Evolutionary conservation across 192 early-diverging fungal genomes (phyloP).

Genomic region (Podila epigama): DNA sequence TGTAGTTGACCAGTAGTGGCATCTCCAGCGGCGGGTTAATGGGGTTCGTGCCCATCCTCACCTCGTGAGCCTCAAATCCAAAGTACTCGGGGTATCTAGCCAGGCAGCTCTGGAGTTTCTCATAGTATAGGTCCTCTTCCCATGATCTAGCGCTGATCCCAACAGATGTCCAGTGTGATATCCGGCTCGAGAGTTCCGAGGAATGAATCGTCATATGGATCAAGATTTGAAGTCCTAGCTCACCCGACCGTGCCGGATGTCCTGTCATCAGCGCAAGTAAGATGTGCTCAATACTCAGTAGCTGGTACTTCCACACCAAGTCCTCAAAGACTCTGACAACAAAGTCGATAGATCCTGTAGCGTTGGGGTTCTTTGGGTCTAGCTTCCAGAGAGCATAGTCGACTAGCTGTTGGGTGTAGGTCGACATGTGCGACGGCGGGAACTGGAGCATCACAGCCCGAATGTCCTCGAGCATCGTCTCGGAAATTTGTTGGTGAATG

Average conservation of each 20-base stretch:
- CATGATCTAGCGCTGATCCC: slow-evolving; percentile 72
- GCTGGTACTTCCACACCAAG: slow-evolving; percentile 75
- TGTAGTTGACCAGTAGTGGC: slow-evolving; percentile 75
- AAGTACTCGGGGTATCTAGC: slow-evolving; percentile 76
- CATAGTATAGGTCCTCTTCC: slow-evolving; percentile 73
- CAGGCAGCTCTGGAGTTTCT: slow-evolving; percentile 68
- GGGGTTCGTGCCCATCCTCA: slow-evolving; percentile 43
- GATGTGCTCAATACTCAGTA: slow-evolving; percentile 74
- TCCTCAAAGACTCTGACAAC: slow-evolving; percentile 63
- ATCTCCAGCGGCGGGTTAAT: slow-evolving; percentile 67
- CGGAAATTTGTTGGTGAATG: slow-evolving; percentile 44
- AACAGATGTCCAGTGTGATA: slow-evolving; percentile 69
- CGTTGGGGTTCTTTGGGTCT: slow-evolving; percentile 42
- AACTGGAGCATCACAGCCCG: slow-evolving; percentile 73
- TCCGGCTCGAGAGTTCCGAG: slow-evolving; percentile 62
- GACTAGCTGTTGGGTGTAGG: slow-evolving; percentile 69
- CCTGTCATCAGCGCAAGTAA: slow-evolving; percentile 72
- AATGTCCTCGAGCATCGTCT: slow-evolving; percentile 50
- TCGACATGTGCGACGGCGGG: slow-evolving; percentile 74
- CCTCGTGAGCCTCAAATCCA: slow-evolving; percentile 74
- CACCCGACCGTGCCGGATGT: slow-evolving; percentile 50
- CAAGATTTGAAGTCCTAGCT: slow-evolving; percentile 39
- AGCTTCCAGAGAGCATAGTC: slow-evolving; percentile 67
- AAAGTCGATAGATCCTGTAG: slow-evolving; percentile 29
- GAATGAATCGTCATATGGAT: slow-evolving; percentile 55